These are phyloP conservation scores for Ogataea ramenticola DNA, from an alignment of 805 yeast species.

Conservation along the genomic window DNA sequence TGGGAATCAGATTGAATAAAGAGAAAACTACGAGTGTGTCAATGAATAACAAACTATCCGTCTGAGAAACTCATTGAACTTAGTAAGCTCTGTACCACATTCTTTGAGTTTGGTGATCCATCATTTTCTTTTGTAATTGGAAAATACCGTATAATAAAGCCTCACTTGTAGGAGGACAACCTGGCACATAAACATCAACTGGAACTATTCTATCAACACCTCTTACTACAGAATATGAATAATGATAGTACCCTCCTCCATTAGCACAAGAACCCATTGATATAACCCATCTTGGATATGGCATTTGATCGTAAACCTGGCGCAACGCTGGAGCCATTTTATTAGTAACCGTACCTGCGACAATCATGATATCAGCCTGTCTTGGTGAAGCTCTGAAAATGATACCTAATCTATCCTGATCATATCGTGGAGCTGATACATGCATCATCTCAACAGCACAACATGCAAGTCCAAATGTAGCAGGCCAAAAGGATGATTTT, in stretches of 20 bases:
- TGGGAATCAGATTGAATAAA: too few species aligned
- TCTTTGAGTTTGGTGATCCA: constrained; percentile 71
- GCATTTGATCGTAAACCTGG: constrained; percentile 92
- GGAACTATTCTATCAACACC: constrained; percentile 88
- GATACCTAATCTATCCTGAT: constrained; percentile 86
- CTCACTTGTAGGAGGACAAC: constrained; percentile 89
- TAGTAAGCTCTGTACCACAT: constrained; percentile 68
- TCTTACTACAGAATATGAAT: constrained; percentile 81
- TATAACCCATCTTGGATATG: constrained; percentile 91
- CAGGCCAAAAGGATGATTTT: constrained; percentile 90
- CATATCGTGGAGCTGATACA: constrained; percentile 83
- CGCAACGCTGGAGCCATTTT: constrained; percentile 92
- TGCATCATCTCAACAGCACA: constrained; percentile 97
- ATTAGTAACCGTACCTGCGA: constrained; percentile 86
- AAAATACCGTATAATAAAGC: constrained; percentile 87
- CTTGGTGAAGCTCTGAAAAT: constrained; percentile 93
- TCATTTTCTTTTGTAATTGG: constrained; percentile 86
- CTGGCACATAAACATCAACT: constrained; percentile 86
- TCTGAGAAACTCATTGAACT: too few species aligned
- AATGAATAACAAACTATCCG: too few species aligned
- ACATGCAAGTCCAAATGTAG: constrained; percentile 85
- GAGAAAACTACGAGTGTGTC: too few species aligned
- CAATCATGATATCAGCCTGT: constrained; percentile 87
- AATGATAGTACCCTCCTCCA: constrained; percentile 91
- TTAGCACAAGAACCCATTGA: constrained; percentile 94